phyloP scores from a whole-genome alignment of 495 filamentous ascomycete genomes.

The Penicillium ochrochloron region DNA sequence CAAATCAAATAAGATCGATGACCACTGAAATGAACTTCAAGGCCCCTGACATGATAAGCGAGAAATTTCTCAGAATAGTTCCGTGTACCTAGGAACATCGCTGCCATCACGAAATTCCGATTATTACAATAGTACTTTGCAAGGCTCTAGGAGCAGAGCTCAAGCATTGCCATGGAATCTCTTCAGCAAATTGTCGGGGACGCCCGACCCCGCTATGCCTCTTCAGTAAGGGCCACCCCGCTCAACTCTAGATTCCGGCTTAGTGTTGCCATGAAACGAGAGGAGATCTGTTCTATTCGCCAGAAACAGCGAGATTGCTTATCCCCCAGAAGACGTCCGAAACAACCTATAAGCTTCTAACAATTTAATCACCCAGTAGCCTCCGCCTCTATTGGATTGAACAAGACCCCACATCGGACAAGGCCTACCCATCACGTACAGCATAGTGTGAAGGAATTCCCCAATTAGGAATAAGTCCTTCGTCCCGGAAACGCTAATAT shows the following conservation, averaged over 20 bases:
- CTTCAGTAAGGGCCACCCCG: slow-evolving; percentile 2
- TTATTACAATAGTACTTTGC: neutral
- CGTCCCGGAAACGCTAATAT: neutral
- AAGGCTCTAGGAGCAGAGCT: neutral
- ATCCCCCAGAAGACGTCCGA: neutral
- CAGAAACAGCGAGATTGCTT: neutral
- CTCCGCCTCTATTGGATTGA: neutral
- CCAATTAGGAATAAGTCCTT: neutral
- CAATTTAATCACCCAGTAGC: neutral
- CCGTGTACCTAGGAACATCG: neutral
- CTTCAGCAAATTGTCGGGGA: neutral
- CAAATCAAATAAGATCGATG: neutral
- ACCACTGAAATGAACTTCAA: neutral
- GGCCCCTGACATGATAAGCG: neutral
- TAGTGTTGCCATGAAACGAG: neutral
- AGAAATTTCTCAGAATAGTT: neutral
- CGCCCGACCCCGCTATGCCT: neutral
- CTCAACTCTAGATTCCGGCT: neutral
- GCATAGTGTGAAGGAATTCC: neutral
- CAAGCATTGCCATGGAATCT: neutral
- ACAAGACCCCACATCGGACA: neutral
- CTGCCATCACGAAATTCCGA: too few species aligned
- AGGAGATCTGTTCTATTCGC: neutral
- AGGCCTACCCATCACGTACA: neutral
- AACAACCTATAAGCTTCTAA: slow-evolving; percentile 2